Evolutionary conservation across 2,329 filamentous ascomycete genomes (phyloP).

Genomic region (Ophiostoma ips): DNA sequence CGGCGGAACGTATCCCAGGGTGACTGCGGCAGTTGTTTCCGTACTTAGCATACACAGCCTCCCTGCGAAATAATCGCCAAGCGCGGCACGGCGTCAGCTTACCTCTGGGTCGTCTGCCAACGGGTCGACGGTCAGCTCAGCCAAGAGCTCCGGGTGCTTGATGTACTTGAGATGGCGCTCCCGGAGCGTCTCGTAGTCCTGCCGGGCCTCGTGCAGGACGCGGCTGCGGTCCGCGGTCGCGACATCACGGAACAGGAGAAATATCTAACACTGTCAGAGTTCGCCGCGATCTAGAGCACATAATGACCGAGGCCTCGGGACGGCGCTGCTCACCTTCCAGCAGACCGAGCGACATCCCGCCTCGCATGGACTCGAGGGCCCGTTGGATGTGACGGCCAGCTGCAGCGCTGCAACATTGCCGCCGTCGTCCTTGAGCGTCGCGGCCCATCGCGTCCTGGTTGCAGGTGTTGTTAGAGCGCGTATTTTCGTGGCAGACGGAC

Average conservation of each 20-base stretch:
- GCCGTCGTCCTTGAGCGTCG: constrained; percentile 43
- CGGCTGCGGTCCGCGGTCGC: constrained; percentile 54
- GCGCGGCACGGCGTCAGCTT: constrained; percentile 12
- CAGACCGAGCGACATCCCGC: constrained; percentile 71
- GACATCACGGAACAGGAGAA: constrained; percentile 61
- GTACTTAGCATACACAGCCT: not conserved
- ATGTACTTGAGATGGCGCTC: constrained; percentile 70
- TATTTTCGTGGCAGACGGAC: too few species aligned
- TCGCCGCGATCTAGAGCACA: too few species aligned
- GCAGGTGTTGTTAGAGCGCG: not conserved
- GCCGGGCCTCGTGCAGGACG: constrained; percentile 52
- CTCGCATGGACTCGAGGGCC: constrained; percentile 47
- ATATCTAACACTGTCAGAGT: constrained; percentile 40
- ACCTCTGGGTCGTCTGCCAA: constrained; percentile 63
- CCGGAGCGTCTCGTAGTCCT: constrained; percentile 57
- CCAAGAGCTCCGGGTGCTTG: constrained; percentile 68
- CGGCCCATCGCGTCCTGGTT: constrained; percentile 51
- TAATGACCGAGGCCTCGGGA: not conserved
- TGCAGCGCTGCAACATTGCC: constrained; percentile 49
- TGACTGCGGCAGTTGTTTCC: constrained; percentile 48
- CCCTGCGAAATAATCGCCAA: too few species aligned
- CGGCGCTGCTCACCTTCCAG: constrained; percentile 57
- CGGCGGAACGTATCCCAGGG: constrained; percentile 79
- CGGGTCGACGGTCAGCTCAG: constrained; percentile 59
- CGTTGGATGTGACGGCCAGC: constrained; percentile 47